These are phyloP conservation scores for Durusdinium trenchii DNA, from an alignment of 73 alveolate species.

Conservation along the genomic window DNA sequence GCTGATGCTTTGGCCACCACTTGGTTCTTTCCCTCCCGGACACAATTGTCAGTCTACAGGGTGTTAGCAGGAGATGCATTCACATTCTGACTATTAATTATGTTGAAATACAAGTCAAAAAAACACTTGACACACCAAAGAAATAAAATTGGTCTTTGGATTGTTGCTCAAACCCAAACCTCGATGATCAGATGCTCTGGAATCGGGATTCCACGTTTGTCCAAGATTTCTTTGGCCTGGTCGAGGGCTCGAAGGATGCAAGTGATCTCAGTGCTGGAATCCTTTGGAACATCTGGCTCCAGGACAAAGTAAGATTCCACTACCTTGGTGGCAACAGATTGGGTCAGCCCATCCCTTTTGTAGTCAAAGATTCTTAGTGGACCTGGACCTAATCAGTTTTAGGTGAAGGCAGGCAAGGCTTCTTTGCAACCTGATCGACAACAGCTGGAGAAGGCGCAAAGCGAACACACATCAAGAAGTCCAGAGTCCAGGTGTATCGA, in stretches of 20 bases:
- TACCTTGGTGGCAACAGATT: neutral
- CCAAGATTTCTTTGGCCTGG: neutral
- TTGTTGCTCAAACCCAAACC: neutral
- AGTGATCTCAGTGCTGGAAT: neutral
- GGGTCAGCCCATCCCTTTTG: too few species aligned
- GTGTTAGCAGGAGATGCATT: neutral
- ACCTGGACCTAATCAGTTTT: neutral
- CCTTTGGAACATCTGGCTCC: conserved; percentile 35
- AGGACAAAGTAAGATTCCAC: neutral
- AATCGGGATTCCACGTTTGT: neutral
- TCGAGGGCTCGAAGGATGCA: neutral
- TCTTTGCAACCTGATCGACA: neutral
- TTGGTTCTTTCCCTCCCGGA: conserved; percentile 1
- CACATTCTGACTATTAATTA: neutral
- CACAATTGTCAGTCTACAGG: conserved; percentile 6
- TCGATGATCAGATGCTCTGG: conserved; percentile 36
- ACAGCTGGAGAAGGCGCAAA: neutral
- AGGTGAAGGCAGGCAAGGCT: neutral
- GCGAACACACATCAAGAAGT: neutral
- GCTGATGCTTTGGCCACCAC: neutral
- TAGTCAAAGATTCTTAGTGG: too few species aligned
- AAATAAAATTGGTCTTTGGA: neutral
- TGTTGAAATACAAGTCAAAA: neutral
- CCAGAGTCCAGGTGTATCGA: neutral
- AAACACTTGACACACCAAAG: too few species aligned